These are phyloP conservation scores for Claviceps sp. DNA, from an alignment of 2,329 filamentous ascomycete species.

Conservation along the genomic window DNA sequence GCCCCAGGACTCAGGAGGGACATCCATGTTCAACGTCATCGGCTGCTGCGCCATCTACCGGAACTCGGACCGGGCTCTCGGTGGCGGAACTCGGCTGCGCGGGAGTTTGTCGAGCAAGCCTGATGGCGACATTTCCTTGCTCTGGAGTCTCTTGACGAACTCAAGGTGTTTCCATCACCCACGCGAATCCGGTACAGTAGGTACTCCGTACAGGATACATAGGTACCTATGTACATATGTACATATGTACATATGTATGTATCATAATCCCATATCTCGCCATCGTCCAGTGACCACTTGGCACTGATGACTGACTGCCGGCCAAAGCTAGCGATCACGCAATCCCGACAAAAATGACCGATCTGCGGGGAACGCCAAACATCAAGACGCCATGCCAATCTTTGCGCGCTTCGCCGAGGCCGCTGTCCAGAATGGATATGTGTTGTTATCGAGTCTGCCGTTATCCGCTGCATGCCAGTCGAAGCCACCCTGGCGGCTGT, in stretches of 20 bases:
- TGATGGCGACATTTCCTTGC: conserved; percentile 6
- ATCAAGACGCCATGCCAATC: background rate
- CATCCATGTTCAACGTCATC: background rate
- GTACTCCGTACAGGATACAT: conserved; percentile 6
- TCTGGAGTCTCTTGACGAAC: background rate
- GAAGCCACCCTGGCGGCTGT: background rate
- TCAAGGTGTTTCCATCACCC: background rate
- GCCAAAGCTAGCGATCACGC: conserved; percentile 21
- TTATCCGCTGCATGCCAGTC: background rate
- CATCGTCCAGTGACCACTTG: conserved; percentile 5
- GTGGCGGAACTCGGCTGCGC: conserved; percentile 7
- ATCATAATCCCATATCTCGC: conserved; percentile 10
- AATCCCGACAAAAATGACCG: conserved; percentile 16
- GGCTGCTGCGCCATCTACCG: background rate
- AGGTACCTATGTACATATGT: no score
- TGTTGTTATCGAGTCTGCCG: background rate
- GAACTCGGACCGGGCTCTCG: conserved; percentile 7
- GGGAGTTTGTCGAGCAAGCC: background rate
- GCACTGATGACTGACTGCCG: background rate
- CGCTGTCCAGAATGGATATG: background rate
- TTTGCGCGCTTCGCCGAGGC: background rate
- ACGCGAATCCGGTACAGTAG: conserved; percentile 9
- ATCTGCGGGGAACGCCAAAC: conserved; percentile 12
- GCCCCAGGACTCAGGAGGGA: background rate
- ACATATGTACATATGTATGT: conserved; percentile 3